Base-by-base conservation (phyloP, 2,329 filamentous ascomycete genomes). In the Capronia coronata region DNA sequence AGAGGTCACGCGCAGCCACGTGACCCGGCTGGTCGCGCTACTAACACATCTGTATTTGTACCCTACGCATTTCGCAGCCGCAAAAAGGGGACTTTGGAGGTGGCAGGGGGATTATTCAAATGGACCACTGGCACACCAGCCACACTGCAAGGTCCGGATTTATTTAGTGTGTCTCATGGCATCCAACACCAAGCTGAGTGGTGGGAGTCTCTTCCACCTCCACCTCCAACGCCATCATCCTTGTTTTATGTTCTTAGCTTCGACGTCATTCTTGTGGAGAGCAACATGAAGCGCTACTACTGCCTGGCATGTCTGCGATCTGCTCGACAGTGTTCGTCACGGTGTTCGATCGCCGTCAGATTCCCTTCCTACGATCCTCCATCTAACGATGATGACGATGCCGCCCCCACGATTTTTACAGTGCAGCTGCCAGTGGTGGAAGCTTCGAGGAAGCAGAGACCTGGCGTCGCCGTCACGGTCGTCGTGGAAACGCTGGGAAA, bases 261-360 rank as follows among this genome's bases (percentile, higher is more conserved):
- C 29, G 8, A 46, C 44, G 44, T 46, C 44, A 46, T 46, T 46
- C 2, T n/a, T 39, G 21, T 46, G 34, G 21, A 18, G 34, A 23
- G 22, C 37, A 27, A n/a, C n/a, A n/a, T n/a, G n/a, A n/a, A n/a
- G n/a, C 23, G 18, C 23, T 13, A 35, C n/a, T 22, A 16, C 13
- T 19, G 29, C 14, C 18, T 11, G 30, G 10, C 16, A 27, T 23
- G 25, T 45, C 18, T 8, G 22, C 30, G n/a, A 45, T 30, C 5
- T 18, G 42, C 21, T n/a, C n/a, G 27, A 22, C 10, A 35, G 13
- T 32, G 16, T 32, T 8, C 18, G 34, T 37, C 34, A 37, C 18
- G 42, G 18, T 34, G 16, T 18, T 19, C 42, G 42, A 35, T 45
- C 42, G 42, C 42, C 29, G 35, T 45, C 27, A 35, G 19, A 35